Percentiles rank a stretch among this genome's conserved stretches.
These are phyloP conservation scores for Rhytidhysteron rufulum DNA, from an alignment of 2,329 filamentous ascomycete species.

Conservation along the genomic window DNA sequence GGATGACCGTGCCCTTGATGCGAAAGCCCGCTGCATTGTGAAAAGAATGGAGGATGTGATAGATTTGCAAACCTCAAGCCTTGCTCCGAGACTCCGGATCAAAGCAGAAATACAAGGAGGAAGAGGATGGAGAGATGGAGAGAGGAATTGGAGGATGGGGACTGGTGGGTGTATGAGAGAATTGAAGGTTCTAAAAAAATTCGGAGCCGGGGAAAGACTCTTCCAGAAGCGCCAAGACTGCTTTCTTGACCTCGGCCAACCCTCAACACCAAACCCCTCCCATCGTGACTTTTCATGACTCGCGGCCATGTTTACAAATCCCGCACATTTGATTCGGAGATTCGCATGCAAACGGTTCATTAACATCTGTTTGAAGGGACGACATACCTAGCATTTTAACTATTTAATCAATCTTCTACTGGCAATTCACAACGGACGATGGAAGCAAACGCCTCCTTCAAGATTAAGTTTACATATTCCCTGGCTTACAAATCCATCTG, in stretches of 20 bases:
- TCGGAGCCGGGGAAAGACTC: slow-evolving; percentile 1
- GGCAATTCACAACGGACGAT: too few relatives aligned
- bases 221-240: neutral
- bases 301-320: too few relatives aligned
- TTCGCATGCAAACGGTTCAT: neutral
- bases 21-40: slow-evolving; percentile 94
- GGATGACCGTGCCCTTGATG: slow-evolving; percentile 74
- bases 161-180: slow-evolving; percentile 5
- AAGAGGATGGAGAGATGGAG: slow-evolving; percentile 9
- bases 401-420: too few relatives aligned
- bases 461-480: too few relatives aligned
- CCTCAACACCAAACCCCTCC: slow-evolving; percentile 1
- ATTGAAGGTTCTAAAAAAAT: neutral
- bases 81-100: slow-evolving; percentile 34
- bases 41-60: slow-evolving; percentile 11
- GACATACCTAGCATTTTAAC: too few relatives aligned
- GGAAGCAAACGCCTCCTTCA: too few relatives aligned
- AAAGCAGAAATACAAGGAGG: slow-evolving; percentile 22
- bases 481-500: too few relatives aligned
- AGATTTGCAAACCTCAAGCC: slow-evolving; percentile 23
- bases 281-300: neutral
- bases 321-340: too few relatives aligned
- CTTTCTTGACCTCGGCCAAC: neutral
- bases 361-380: neutral
- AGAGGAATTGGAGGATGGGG: slow-evolving; percentile 15